phyloP scores from a whole-genome alignment of 1,284 basidiomycete genomes.

The Grifola frondosa region DNA sequence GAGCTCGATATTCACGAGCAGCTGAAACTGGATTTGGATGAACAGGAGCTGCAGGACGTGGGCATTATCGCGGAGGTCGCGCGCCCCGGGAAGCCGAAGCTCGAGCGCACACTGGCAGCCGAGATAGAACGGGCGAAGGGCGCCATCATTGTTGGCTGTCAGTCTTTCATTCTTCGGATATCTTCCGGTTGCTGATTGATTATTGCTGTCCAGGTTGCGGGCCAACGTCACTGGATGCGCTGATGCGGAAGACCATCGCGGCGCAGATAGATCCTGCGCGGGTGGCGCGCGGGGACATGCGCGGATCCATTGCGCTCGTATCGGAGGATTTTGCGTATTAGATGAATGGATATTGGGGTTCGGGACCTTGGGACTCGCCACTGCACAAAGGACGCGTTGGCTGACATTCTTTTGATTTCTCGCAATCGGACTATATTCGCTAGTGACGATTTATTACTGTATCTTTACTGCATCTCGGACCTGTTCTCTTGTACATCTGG shows the following conservation, averaged over 20 bases:
- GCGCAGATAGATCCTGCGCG: conserved; percentile 58
- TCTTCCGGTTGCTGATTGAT: not conserved
- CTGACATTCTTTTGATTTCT: no score
- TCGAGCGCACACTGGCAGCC: conserved; percentile 64
- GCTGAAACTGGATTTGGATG: conserved; percentile 56
- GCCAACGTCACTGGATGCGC: conserved; percentile 68
- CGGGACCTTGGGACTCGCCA: no score
- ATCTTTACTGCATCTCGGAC: conserved; percentile 2
- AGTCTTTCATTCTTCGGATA: conserved; percentile 30
- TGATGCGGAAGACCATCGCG: conserved; percentile 70
- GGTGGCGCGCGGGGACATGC: conserved; percentile 59
- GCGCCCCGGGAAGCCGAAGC: conserved; percentile 71
- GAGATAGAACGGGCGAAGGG: conserved; percentile 62
- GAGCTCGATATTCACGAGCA: conserved; percentile 26
- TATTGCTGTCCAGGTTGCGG: conserved; percentile 57
- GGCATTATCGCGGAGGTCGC: conserved; percentile 68
- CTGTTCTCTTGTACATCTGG: not conserved
- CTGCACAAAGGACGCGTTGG: no score
- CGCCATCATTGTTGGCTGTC: conserved; percentile 66
- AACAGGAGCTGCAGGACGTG: conserved; percentile 68
- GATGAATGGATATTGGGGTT: no score
- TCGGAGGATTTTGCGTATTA: conserved; percentile 71
- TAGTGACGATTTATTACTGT: no score
- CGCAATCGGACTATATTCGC: no score
- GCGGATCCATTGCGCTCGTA: conserved; percentile 60